Base-by-base conservation (phyloP, 768 basidiomycete genomes). In the Amanita pseudoporphyria region DNA sequence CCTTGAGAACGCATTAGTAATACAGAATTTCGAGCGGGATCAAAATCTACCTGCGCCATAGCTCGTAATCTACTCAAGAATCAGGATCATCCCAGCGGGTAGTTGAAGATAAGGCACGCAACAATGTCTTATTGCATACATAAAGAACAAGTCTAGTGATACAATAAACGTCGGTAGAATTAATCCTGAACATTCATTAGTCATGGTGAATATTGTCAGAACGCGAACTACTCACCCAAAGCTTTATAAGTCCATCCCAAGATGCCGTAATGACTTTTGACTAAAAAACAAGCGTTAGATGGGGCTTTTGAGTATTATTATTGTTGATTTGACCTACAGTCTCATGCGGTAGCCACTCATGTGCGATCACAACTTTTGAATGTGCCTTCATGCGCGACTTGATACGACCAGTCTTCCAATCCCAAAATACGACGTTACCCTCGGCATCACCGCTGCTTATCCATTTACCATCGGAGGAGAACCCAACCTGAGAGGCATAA, bases 401-500 rank as follows among this genome's bases (percentile, higher is more conserved):
- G 65, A 98, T 93, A 54, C 90, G 81, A 1, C 93, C 89, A n/a
- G 85, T 94, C 70, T 96, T 98, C 89, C 91, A 99, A 65, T 98
- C 96, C 96, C 96, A 99, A 66, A 97, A 95, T 3, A 97, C 87
- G 37, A 99, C 76, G 63, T 96, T 93, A 7, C 96, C 96, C 57
- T 85, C 82, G 9, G 89, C 88, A 59, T 97, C 95, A 24, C 96
- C 96, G 52, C 91, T 94, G 60, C 90, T 94, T 59, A 99, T 87
- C 87, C 92, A 98, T 66, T 92, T 91, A 2, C 96, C 96, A 63
- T 99, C 96, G 1, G 96, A 93, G 14, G 94, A 96, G 68, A 99
- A 99, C 22, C 90, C 94, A 28, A 97, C 84, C 60, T 93, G 87
- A 62, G 93, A 96, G 2, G 96, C 96, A 64, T 97, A 98, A 10